Base-by-base conservation (phyloP, 305 asterid genomes). In the Solanum hybrid region DNA sequence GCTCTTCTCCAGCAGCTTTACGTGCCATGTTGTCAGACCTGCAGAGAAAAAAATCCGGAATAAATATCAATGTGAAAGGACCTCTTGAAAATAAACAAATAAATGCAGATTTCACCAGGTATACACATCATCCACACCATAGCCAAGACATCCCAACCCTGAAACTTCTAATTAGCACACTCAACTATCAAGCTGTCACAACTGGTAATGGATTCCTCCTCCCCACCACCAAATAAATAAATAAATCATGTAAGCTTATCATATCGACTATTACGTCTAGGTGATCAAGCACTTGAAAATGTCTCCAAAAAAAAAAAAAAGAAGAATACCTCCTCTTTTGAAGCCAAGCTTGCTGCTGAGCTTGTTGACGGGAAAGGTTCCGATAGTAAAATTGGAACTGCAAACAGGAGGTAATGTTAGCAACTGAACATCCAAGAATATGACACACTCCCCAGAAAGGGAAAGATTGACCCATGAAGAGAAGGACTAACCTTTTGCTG, bases 271-370 rank as follows among this genome's bases (percentile, higher is more conserved):
- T 82, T 83, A 83, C 0, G 0, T 39, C 64, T 42, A 83, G 39
- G n/a, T 83, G 87, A 83, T 18, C 87, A 83, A 40, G 18, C 37
- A 42, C 35, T 42, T 83, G 69, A 83, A 42, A 16, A 83, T 83
- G 28, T 46, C 87, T 29, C 69, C 3, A n/a, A 26, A 26, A 18
- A n/a, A 16, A 24, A 29, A 24, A 10, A 34, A 1, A 11, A 40
- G 5, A 40, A 76, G 82, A 74, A 85, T 95, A 96, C 99, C 98
- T 95, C 91, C 99, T 92, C 91, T 96, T 97, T 93, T 96, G 99
- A 93, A 96, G 96, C 98, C 98, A 97, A 24, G 98, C 94, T 93
- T 96, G 98, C 94, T 96, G 98, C 91, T 96, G 99, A 88, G 98
- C 93, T 96, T 97, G 99, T 91, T 97, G 99, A 51, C 99, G 98